A percentile compares a stretch with the other conserved stretches of the same genome.
Conservation (phyloP, 106 monocot genomes). For the Gastrodia elata region DNA sequence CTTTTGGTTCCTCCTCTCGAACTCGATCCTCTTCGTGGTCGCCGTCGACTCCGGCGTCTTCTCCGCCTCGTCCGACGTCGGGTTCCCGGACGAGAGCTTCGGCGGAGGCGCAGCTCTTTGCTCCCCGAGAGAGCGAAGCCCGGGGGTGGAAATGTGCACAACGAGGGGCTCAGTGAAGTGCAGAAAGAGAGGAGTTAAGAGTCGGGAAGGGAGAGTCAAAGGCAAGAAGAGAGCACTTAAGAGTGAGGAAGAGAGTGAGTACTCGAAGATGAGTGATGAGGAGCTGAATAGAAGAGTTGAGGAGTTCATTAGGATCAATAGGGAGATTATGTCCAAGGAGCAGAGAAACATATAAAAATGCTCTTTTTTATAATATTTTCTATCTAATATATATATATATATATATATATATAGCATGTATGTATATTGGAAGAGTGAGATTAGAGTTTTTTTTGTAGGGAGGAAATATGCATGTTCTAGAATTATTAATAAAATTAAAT, state of each 20-base stretch:
- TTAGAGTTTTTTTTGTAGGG: too few relatives aligned
- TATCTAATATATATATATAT: too few relatives aligned
- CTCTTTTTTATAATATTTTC: neutral
- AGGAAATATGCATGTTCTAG: too few relatives aligned
- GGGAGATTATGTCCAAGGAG: slow-evolving; percentile 26
- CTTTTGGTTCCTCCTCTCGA: slow-evolving; percentile 78
- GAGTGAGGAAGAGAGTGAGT: slow-evolving; percentile 23
- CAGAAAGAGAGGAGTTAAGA: neutral
- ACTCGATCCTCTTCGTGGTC: slow-evolving; percentile 63
- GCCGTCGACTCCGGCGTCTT: slow-evolving; percentile 49
- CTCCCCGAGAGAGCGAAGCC: neutral
- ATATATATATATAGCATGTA: too few relatives aligned
- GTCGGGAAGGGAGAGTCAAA: neutral
- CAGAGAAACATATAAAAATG: neutral
- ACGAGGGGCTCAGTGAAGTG: neutral
- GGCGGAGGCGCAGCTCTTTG: neutral
- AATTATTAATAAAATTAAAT: too few relatives aligned
- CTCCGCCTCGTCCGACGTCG: slow-evolving; percentile 9
- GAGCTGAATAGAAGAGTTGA: slow-evolving; percentile 67
- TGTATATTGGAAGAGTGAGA: too few relatives aligned
- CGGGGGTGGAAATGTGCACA: neutral
- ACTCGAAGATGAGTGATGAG: slow-evolving; percentile 47
- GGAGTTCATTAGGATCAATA: slow-evolving; percentile 70
- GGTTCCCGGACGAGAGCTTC: slow-evolving; percentile 29
- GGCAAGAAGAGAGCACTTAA: neutral